Percentiles rank a stretch among this genome's conserved stretches.
Conservation (phyloP, 345 rosid species). For the Geranium brycei region DNA sequence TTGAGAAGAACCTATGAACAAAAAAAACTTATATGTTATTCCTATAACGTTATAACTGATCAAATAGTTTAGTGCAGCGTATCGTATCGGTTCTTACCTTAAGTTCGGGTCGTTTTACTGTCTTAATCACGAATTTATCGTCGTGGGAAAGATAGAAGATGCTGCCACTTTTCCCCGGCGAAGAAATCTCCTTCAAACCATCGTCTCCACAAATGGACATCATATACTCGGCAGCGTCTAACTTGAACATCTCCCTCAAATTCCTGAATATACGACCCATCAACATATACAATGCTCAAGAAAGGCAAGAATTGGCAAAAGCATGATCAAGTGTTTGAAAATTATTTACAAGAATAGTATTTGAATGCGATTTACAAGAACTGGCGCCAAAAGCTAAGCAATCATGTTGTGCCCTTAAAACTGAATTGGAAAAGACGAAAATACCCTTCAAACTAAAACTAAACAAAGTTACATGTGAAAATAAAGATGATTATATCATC, state of each 20-base stretch:
- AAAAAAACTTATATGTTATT: neutral
- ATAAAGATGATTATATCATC: too few relatives aligned
- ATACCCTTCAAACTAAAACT: too few relatives aligned
- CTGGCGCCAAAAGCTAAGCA: too few relatives aligned
- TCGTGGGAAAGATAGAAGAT: slow-evolving; percentile 84
- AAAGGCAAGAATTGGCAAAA: neutral
- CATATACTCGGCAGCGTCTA: slow-evolving; percentile 98
- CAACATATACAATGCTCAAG: neutral
- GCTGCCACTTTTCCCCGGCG: slow-evolving; percentile 97
- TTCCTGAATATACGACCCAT: slow-evolving; percentile 38
- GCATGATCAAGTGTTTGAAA: too few relatives aligned
- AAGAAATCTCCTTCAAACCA: slow-evolving; percentile 69
- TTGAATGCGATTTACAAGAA: too few relatives aligned
- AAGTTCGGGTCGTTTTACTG: neutral
- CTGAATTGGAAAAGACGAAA: too few relatives aligned
- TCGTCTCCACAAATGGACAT: slow-evolving; percentile 98
- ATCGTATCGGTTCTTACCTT: neutral
- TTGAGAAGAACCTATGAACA: neutral
- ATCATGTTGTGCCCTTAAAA: too few relatives aligned
- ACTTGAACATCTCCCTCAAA: slow-evolving; percentile 88
- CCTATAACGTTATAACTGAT: neutral
- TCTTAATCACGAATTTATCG: neutral
- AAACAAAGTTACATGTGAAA: too few relatives aligned
- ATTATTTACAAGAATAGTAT: too few relatives aligned
- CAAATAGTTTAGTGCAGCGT: neutral